phyloP scores from a whole-genome alignment of 2,329 filamentous ascomycete genomes.

The Arthrinium phaeospermum region DNA sequence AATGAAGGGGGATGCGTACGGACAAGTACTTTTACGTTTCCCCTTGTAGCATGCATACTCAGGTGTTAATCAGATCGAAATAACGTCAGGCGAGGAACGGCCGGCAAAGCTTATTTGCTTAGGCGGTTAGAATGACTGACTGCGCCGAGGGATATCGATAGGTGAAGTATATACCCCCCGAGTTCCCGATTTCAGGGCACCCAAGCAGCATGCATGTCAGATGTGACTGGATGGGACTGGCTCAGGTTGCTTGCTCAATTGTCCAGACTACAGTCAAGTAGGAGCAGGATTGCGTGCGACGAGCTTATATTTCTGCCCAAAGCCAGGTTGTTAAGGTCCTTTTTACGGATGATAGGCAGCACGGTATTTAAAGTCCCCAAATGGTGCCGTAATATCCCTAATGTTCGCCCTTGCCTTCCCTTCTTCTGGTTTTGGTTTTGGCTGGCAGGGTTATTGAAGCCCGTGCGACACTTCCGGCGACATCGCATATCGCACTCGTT shows the following conservation, averaged over 20 bases:
- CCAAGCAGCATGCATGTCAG: conserved; percentile 3
- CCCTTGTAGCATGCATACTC: background rate
- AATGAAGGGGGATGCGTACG: background rate
- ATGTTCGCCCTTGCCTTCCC: background rate
- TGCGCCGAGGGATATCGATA: background rate
- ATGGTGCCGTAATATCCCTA: background rate
- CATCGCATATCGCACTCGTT: conserved; percentile 2
- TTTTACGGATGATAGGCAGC: too few relatives aligned
- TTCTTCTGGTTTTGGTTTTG: background rate
- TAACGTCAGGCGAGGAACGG: conserved; percentile 5
- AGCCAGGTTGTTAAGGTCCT: background rate
- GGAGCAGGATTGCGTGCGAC: background rate
- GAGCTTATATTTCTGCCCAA: conserved; percentile 14
- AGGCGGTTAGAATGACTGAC: background rate
- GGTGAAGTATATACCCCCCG: too few relatives aligned
- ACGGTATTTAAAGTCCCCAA: too few relatives aligned
- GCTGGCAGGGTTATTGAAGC: conserved; percentile 15
- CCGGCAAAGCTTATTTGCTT: background rate
- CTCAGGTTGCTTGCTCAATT: background rate
- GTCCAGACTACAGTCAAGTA: background rate
- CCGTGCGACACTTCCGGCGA: conserved; percentile 16
- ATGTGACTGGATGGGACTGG: background rate
- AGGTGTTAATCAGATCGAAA: background rate
- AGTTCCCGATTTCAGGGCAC: background rate
- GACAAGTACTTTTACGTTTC: background rate